phyloP scores from a whole-genome alignment of 1,284 basidiomycete genomes.

The Tranzscheliella williamsii region DNA sequence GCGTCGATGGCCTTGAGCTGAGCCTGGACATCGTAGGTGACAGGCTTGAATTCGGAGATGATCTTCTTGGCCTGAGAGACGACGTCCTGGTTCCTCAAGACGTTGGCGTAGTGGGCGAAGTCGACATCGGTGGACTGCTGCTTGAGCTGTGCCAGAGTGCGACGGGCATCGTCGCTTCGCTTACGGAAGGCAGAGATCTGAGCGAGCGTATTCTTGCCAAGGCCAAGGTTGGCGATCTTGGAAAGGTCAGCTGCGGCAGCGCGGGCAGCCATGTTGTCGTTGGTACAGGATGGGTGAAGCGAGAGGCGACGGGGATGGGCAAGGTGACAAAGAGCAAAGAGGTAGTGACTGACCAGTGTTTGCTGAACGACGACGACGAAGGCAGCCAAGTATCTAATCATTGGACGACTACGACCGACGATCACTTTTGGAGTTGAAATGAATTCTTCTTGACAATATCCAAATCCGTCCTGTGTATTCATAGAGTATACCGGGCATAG shows the following conservation, averaged over 20 bases:
- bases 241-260: conserved; percentile 52
- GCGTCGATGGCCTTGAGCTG: conserved; percentile 95
- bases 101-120: conserved; percentile 84
- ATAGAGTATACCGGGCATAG: no score
- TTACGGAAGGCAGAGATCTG: conserved; percentile 94
- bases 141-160: conserved; percentile 72
- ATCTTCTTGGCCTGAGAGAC: conserved; percentile 91
- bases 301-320: no score
- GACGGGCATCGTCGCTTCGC: conserved; percentile 85
- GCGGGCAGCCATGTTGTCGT: conserved; percentile 46
- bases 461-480: no score
- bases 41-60: conserved; percentile 86
- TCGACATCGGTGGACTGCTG: conserved; percentile 79
- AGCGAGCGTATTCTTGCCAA: conserved; percentile 59
- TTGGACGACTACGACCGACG: no score
- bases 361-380: conserved; percentile 4
- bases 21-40: conserved; percentile 88
- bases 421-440: no score
- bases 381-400: no score
- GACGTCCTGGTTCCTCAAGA: conserved; percentile 83
- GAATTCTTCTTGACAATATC: no score
- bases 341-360: no score
- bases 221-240: conserved; percentile 56
- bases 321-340: no score
- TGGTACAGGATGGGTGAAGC: not conserved